These are phyloP conservation scores for Sarocladium kiliense DNA, from an alignment of 2,329 filamentous ascomycete genomes.

Conservation along the genomic window DNA sequence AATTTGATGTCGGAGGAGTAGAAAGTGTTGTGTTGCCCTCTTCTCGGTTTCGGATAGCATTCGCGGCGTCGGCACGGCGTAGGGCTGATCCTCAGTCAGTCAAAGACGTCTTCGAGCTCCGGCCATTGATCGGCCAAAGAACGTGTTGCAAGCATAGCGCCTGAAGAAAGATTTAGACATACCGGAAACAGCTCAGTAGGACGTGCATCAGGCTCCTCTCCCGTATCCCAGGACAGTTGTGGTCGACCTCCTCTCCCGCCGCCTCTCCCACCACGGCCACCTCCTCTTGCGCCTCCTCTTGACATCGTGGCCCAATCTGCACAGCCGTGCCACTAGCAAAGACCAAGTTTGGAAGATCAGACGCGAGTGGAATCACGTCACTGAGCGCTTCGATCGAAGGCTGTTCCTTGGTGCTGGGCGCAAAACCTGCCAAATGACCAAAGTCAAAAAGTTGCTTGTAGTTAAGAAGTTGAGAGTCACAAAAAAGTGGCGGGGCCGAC, in stretches of 20 bases:
- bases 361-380: not conserved
- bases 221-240: conserved; percentile 46
- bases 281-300: conserved; percentile 27
- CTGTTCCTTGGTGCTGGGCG: not conserved
- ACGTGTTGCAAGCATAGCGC: too few relatives aligned
- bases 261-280: conserved; percentile 45
- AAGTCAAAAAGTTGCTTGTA: not conserved
- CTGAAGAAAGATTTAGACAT: too few relatives aligned
- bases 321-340: not conserved
- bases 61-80: conserved; percentile 41
- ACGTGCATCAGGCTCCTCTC: conserved; percentile 50
- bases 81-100: conserved; percentile 33
- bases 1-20: conserved; percentile 52
- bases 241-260: conserved; percentile 43
- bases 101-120: not conserved
- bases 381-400: not conserved
- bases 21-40: conserved; percentile 43
- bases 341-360: not conserved
- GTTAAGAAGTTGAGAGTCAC: not conserved
- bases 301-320: conserved; percentile 34
- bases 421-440: not conserved
- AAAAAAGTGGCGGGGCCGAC: conserved; percentile 5
- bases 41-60: conserved; percentile 39
- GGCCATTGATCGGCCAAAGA: not conserved
- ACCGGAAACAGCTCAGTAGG: conserved; percentile 58